Evolutionary conservation across 2,329 filamentous ascomycete genomes (phyloP), one percentile per base, ranked within the genome.

Genomic region (Alternaria longipes): DNA sequence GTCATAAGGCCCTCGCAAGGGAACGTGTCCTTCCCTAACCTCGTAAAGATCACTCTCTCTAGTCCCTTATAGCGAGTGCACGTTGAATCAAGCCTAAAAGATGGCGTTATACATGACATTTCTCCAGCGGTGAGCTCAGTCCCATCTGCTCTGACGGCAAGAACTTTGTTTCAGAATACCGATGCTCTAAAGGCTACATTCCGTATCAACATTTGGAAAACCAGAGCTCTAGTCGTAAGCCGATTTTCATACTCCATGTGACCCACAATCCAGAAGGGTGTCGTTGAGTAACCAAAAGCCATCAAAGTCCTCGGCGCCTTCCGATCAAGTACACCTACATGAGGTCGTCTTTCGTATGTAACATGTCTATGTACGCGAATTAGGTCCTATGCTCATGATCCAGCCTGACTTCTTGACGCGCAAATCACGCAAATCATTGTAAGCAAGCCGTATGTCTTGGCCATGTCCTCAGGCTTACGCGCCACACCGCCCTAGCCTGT

Each of bases 401-500:
- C 26, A 42, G 16, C 34, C 50, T 18, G 44, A 32, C 54, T 22
- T 16, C 8, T 20, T 11, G 4, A 40, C 12, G 26, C 28, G 22
- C 34, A 18, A 16, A 16, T 24, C 40, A 24, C 40, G 20, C 20
- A 24, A 24, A 24, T 50, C 34, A 42, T 53, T 20, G 56, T 62
- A 57, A 62, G 47, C 54, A 62, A 53, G 59, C 59, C 42, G 44
- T 58, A 32, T 59, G 51, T 59, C 51, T 64, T 62, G 54, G 62
- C 51, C 24, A 24, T 59, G 51, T 45, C 41, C 34, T 44, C 14
- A 14, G 42, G 45, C 59, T 62, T 52, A 61, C 34, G 41, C 28
- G 30, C 38, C 51, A 41, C 40, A 36, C 5, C 9, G 32, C 32
- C 18, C n/a, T 28, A 38, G 12, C 38, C 8, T 4, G 16, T 26